Evolutionary conservation across 2,329 filamentous ascomycete species (phyloP).

Genomic region (Botrytis fabae): DNA sequence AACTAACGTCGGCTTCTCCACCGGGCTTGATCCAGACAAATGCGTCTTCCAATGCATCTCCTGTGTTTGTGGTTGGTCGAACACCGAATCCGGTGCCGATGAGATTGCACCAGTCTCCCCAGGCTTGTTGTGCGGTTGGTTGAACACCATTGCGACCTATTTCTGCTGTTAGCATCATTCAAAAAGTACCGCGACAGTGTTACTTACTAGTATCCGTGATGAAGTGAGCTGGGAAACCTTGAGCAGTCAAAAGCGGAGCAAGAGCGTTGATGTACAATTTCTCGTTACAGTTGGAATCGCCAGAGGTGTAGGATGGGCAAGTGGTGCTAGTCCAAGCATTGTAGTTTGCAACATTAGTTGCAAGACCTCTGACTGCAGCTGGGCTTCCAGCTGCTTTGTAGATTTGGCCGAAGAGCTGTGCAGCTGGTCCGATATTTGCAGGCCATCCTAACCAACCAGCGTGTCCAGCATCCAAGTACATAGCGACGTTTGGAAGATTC

Average conservation of each 20-base stretch:
- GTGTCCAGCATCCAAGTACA: slow-evolving; percentile 65
- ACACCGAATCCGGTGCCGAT: slow-evolving; percentile 62
- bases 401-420: slow-evolving; percentile 48
- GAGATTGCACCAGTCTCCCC: slow-evolving; percentile 71
- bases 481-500: slow-evolving; percentile 61
- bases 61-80: slow-evolving; percentile 64
- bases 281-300: slow-evolving; percentile 55
- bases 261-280: slow-evolving; percentile 53
- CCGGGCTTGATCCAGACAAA: slow-evolving; percentile 74
- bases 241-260: slow-evolving; percentile 48
- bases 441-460: slow-evolving; percentile 65
- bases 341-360: slow-evolving; percentile 60
- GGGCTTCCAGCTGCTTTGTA: slow-evolving; percentile 51
- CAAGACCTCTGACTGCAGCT: slow-evolving; percentile 51
- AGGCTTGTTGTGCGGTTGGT: slow-evolving; percentile 53
- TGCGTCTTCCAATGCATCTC: slow-evolving; percentile 59
- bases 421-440: slow-evolving; percentile 56
- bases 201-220: slow-evolving; percentile 53
- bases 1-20: slow-evolving; percentile 46
- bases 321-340: slow-evolving; percentile 52
- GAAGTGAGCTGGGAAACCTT: slow-evolving; percentile 55
- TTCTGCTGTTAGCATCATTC: slow-evolving; percentile 17
- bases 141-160: slow-evolving; percentile 62
- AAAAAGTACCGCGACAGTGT: background rate
- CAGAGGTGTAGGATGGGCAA: slow-evolving; percentile 45